phyloP scores from a whole-genome alignment of 163 green algal genomes.

The Trebouxia gelatinosa region DNA sequence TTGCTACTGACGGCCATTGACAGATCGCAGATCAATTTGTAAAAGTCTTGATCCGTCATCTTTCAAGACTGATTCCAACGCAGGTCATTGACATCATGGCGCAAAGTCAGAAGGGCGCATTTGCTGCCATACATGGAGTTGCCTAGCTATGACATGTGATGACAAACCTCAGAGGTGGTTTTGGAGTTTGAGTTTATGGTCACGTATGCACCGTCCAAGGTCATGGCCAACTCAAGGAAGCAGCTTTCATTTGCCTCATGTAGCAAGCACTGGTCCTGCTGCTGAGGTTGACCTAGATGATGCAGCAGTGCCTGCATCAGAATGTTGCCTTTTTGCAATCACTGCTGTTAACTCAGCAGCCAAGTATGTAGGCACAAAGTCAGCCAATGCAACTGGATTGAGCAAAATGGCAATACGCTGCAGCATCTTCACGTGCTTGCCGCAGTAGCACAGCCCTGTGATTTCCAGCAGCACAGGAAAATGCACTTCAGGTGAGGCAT shows the following conservation, averaged over 20 bases:
- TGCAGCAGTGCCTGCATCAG: conserved; percentile 22
- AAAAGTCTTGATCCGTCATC: no score
- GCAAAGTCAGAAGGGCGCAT: no score
- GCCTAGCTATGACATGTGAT: no score
- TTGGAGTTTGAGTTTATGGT: conserved; percentile 70
- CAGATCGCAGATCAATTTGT: no score
- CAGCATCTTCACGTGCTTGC: not conserved
- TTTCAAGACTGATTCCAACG: no score
- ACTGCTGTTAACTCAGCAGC: not conserved
- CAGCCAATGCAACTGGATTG: not conserved
- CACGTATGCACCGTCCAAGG: conserved; percentile 69
- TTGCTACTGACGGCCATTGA: no score
- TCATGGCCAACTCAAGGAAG: conserved; percentile 64
- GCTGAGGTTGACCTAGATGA: not conserved
- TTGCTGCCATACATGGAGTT: no score
- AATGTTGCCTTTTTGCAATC: not conserved
- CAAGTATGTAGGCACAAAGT: conserved; percentile 28
- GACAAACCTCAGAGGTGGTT: conserved; percentile 59
- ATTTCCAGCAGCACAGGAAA: no score
- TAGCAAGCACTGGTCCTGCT: conserved; percentile 30
- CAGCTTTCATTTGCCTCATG: conserved; percentile 55
- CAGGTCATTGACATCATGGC: no score
- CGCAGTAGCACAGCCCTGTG: not conserved
- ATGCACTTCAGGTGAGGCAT: no score
- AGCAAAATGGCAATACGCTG: not conserved